phyloP scores from a whole-genome alignment of 768 basidiomycete species.

The Podaxis sp. region DNA sequence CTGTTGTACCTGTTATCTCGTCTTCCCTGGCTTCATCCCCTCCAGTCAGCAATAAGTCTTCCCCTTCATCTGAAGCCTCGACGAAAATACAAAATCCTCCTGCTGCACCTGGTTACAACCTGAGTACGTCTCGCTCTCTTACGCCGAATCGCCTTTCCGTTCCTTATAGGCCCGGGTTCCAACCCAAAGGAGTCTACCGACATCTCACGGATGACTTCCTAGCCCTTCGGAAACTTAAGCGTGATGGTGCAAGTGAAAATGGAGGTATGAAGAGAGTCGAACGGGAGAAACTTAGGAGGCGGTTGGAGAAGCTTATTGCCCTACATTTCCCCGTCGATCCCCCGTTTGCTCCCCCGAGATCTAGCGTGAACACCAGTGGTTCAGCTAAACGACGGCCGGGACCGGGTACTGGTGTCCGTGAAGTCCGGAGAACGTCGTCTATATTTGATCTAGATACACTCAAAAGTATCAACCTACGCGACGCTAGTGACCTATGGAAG shows the following conservation, averaged over 20 bases:
- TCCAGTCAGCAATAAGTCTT: neutral
- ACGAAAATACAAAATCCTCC: neutral
- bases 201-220: constrained; percentile 83
- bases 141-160: constrained; percentile 33
- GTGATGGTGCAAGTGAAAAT: constrained; percentile 35
- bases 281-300: constrained; percentile 78
- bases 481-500: constrained; percentile 70
- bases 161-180: constrained; percentile 90
- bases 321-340: constrained; percentile 58
- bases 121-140: constrained; percentile 8
- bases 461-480: constrained; percentile 49
- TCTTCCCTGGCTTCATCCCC: neutral
- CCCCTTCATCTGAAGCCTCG: constrained; percentile 1
- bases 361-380: constrained; percentile 6
- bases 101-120: neutral
- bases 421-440: constrained; percentile 56
- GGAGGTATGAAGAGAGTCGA: constrained; percentile 61
- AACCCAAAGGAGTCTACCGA: constrained; percentile 83
- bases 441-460: constrained; percentile 75
- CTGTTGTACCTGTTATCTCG: neutral
- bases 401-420: constrained; percentile 16
- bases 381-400: constrained; percentile 19
- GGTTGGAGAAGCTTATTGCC: constrained; percentile 84
- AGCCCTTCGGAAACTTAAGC: constrained; percentile 39
- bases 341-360: constrained; percentile 10